Evolutionary conservation across 305 asterid genomes (phyloP).

Genomic region (Solanum aculeatissimum): DNA sequence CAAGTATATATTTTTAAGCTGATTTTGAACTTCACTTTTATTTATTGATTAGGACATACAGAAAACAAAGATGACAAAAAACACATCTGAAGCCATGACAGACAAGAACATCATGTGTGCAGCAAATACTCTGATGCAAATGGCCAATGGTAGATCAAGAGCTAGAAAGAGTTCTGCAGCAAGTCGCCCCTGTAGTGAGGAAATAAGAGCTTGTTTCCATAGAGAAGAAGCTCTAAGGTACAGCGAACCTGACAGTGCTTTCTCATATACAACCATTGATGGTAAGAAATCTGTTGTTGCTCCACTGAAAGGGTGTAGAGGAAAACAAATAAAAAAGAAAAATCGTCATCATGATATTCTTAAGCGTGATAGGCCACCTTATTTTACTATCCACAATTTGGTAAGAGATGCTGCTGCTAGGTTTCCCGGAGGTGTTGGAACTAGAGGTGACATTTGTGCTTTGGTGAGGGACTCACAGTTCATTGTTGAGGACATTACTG

Average conservation of each 20-base stretch:
- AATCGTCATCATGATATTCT: slow-evolving; percentile 6
- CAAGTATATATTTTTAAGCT: neutral
- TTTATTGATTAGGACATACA: too few species aligned
- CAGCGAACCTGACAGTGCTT: too few species aligned
- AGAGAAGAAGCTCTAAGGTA: too few species aligned
- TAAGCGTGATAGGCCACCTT: slow-evolving; percentile 9
- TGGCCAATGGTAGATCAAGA: neutral
- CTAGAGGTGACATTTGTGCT: slow-evolving; percentile 1
- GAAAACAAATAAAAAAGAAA: slow-evolving; percentile 1
- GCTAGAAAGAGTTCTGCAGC: neutral
- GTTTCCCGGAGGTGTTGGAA: neutral
- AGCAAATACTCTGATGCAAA: too few species aligned
- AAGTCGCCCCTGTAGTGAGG: neutral
- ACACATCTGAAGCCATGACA: too few species aligned
- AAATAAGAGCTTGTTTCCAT: neutral
- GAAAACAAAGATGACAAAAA: too few species aligned
- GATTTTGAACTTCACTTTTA: neutral
- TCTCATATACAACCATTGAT: too few species aligned
- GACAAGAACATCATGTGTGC: too few species aligned
- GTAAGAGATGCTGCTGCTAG: neutral
- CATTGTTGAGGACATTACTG: slow-evolving; percentile 1
- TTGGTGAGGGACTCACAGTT: slow-evolving; percentile 19
- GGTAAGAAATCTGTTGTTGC: too few species aligned
- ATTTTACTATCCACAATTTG: slow-evolving; percentile 11
- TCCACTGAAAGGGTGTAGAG: neutral